phyloP scores from a whole-genome alignment of 768 basidiomycete species.

The Leccinellum rugosiceps region DNA sequence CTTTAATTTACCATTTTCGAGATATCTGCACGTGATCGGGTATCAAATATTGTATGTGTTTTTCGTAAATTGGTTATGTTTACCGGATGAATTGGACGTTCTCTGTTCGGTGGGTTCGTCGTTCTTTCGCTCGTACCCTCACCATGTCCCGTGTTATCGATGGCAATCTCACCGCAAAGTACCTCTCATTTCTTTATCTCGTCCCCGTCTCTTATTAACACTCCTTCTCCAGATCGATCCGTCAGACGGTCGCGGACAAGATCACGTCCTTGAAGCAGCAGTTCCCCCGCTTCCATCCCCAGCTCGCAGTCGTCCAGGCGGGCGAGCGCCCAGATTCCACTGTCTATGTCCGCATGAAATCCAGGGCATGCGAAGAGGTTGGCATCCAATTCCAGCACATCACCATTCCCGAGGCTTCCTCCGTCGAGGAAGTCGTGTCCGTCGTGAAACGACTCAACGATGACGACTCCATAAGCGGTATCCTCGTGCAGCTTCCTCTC shows the following conservation, averaged over 20 bases:
- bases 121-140: conserved; percentile 23
- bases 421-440: conserved; percentile 71
- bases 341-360: conserved; percentile 96
- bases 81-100: conserved; percentile 6
- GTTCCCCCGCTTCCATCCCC: conserved; percentile 87
- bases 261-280: conserved; percentile 62
- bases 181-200: conserved; percentile 18
- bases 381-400: conserved; percentile 88
- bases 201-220: conserved; percentile 9
- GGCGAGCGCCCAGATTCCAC: conserved; percentile 88
- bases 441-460: conserved; percentile 79
- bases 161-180: conserved; percentile 85
- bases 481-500: conserved; percentile 94
- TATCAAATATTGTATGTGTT: neutral
- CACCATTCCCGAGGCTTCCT: conserved; percentile 60
- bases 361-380: conserved; percentile 90
- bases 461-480: conserved; percentile 78
- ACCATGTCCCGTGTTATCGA: conserved; percentile 65
- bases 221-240: conserved; percentile 60
- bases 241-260: conserved; percentile 66
- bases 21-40: conserved; percentile 22
- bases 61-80: conserved; percentile 1
- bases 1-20: neutral
- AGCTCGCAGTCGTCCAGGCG: conserved; percentile 90
- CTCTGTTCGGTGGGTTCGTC: neutral